Conservation (phyloP, 2,329 filamentous ascomycete genomes). For the Hypoxylon sp. region DNA sequence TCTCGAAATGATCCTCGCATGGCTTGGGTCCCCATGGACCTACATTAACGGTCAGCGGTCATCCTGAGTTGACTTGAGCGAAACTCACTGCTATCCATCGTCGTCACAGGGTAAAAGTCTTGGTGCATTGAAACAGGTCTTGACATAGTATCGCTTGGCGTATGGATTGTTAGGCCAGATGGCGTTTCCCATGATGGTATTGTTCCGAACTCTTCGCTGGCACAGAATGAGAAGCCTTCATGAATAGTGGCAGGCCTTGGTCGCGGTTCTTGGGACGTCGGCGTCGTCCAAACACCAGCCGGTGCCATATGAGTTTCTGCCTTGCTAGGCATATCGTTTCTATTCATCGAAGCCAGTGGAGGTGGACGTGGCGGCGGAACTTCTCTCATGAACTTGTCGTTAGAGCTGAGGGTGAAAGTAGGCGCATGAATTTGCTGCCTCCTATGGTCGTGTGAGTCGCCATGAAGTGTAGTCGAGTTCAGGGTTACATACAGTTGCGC, state of each 20-base stretch:
- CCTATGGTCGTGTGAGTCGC: constrained; percentile 60
- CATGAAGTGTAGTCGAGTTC: constrained; percentile 35
- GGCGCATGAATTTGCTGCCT: constrained; percentile 65
- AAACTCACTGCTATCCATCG: constrained; percentile 66
- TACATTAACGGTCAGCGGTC: constrained; percentile 51
- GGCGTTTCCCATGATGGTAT: constrained; percentile 71
- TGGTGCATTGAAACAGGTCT: constrained; percentile 71
- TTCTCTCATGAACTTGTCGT: constrained; percentile 65
- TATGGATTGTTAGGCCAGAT: constrained; percentile 66
- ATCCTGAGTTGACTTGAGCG: constrained; percentile 23
- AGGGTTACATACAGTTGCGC: constrained; percentile 65
- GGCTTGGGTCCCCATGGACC: constrained; percentile 69
- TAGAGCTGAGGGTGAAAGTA: constrained; percentile 65
- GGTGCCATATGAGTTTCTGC: constrained; percentile 63
- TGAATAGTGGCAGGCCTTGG: constrained; percentile 72
- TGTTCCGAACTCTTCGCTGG: constrained; percentile 67
- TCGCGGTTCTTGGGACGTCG: constrained; percentile 65
- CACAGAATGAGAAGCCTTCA: constrained; percentile 72
- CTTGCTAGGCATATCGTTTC: constrained; percentile 64
- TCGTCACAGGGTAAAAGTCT: constrained; percentile 67
- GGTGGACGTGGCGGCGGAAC: constrained; percentile 60
- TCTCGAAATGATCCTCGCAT: constrained; percentile 70
- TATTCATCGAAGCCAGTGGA: constrained; percentile 66
- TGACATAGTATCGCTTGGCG: constrained; percentile 66
- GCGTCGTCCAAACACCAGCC: constrained; percentile 69